Percentiles rank a stretch among this genome's conserved stretches.
Evolutionary conservation across 208 protist species (phyloP).

Genomic region (Leishmania tarentolae): DNA sequence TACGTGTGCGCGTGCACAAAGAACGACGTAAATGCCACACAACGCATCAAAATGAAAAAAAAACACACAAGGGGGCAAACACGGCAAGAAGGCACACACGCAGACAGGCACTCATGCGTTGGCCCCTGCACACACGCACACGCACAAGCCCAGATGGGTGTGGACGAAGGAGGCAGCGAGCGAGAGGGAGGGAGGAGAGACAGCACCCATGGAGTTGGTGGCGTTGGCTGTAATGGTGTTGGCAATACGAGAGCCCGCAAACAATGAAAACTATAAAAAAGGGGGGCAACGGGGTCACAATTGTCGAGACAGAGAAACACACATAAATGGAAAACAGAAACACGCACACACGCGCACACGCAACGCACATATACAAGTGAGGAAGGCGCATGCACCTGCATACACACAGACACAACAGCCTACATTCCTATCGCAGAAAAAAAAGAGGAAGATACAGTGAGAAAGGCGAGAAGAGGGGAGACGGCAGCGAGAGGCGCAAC

Average conservation of each 20-base stretch:
- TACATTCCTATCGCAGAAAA: background rate
- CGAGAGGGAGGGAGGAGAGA: background rate
- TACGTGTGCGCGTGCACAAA: background rate
- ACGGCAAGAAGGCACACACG: background rate
- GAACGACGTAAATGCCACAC: background rate
- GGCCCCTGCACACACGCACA: background rate
- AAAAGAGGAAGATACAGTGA: background rate
- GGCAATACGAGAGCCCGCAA: background rate
- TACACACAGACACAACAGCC: background rate
- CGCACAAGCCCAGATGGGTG: background rate
- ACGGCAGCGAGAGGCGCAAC: background rate
- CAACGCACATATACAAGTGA: background rate
- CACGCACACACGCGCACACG: background rate
- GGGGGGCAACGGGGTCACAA: no score
- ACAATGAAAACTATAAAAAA: no score
- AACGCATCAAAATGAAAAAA: background rate
- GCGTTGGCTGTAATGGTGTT: background rate
- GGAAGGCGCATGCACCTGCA: background rate
- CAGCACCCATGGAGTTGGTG: background rate
- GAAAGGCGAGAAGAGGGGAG: background rate
- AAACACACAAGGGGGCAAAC: background rate
- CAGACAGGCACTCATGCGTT: background rate
- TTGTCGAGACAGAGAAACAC: background rate
- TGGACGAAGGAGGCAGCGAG: background rate
- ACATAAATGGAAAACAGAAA: slow-evolving; percentile 14